Evolutionary conservation across 257 asterid species (phyloP), one percentile per base, ranked within the genome.

Genomic region (Solanum lignicaule): DNA sequence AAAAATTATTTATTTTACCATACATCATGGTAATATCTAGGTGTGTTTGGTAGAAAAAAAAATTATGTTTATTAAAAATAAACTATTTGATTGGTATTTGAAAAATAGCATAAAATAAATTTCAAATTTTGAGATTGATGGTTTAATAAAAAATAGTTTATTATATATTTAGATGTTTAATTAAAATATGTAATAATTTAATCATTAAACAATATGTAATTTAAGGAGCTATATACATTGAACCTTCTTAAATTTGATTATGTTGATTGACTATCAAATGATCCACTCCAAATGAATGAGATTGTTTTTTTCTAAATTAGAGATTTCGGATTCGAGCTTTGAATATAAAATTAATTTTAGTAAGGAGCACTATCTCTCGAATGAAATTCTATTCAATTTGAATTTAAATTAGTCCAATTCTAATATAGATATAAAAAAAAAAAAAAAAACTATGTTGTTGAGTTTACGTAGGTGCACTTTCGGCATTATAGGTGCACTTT

Each of bases 311-410:
- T 43, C 23, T 55, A 55, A 23, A 21, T 2, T 3, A 6, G 1
- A 16, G 0, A 52, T 18, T 18, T 52, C 0, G 0, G 0, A 52
- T 52, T 52, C 2, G 0, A 52, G 1, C 4, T 0, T 18, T 18
- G 0, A 0, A 7, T 52, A 52, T 2, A 52, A 1, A 2, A 52
- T 0, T 6, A 18, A 52, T 52, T 9, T 2, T 52, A 52, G 0
- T 52, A 52, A 18, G 10, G 4, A 52, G n/a, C 2, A 1, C 0
- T 52, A 52, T 0, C 1, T 52, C 0, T 52, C 10, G 1, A 52
- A 52, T 52, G 55, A 46, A 14, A 46, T 46, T 0, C 0, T 13
- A 6, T 18, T 6, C 9, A 52, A 52, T 0, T 16, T 18, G 0
- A 52, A 18, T 52, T 52, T 18, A 18, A 52, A 52, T 52, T 52